phyloP scores from a whole-genome alignment of 2,329 filamentous ascomycete genomes.

The Colletotrichum sp. region DNA sequence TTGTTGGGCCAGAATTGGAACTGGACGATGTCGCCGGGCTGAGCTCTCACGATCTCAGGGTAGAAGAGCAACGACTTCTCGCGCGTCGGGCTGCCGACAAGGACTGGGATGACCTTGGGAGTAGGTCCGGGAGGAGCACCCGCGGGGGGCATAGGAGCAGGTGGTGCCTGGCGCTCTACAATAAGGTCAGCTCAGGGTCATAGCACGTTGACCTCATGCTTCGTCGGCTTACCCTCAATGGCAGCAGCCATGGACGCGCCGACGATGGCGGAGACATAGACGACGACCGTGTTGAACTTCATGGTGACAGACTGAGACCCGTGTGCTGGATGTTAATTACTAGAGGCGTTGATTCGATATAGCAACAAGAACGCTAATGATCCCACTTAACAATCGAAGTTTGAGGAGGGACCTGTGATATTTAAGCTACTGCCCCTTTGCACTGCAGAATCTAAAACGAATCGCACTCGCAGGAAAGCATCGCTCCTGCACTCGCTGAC shows the following conservation, averaged over 20 bases:
- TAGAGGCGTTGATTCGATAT: not conserved
- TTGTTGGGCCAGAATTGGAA: conserved; percentile 49
- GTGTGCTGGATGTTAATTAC: not conserved
- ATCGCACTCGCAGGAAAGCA: not conserved
- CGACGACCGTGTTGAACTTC: not conserved
- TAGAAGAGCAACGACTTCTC: conserved; percentile 47
- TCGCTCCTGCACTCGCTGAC: not conserved
- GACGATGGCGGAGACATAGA: not conserved
- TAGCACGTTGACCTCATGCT: not conserved
- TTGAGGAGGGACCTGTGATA: not conserved
- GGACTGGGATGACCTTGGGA: conserved; percentile 42
- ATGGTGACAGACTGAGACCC: not conserved
- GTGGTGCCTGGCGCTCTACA: conserved; percentile 8
- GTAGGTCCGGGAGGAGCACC: not conserved
- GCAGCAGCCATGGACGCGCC: not conserved
- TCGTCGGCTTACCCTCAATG: not conserved
- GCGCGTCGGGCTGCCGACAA: conserved; percentile 60
- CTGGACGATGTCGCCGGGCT: conserved; percentile 41
- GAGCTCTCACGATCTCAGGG: conserved; percentile 37
- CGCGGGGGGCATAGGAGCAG: not conserved
- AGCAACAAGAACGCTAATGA: not conserved
- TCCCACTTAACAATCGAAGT: fast-evolving
- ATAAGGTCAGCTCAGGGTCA: not conserved
- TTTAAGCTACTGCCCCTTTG: not conserved
- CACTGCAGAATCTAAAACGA: not conserved